A percentile compares a stretch with the other conserved stretches of the same genome.
These are phyloP conservation scores for Dothideomycetes sp. DNA, from an alignment of 2,329 filamentous ascomycete species.

Conservation along the genomic window DNA sequence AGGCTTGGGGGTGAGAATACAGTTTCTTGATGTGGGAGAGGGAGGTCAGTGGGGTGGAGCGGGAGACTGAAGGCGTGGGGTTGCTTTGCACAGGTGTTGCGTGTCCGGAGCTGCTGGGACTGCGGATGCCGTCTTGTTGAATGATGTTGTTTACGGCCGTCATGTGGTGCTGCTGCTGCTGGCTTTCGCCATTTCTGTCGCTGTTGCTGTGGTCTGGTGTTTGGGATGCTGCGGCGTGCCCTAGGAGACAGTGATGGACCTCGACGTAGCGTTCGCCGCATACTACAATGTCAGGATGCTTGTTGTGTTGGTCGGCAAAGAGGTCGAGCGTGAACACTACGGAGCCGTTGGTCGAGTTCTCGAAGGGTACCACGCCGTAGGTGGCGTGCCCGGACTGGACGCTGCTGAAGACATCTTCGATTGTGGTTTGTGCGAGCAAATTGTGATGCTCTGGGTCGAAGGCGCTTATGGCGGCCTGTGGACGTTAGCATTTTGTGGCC, in stretches of 20 bases:
- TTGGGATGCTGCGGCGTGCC: slow-evolving; percentile 23
- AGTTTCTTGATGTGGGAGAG: slow-evolving; percentile 59
- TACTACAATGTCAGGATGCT: slow-evolving; percentile 60
- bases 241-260: slow-evolving; percentile 80
- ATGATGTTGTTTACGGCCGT: neutral
- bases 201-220: slow-evolving; percentile 1
- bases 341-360: slow-evolving; percentile 90
- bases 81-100: slow-evolving; percentile 37
- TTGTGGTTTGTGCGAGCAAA: slow-evolving; percentile 32
- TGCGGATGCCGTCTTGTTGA: slow-evolving; percentile 11
- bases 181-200: too few relatives aligned
- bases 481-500: slow-evolving; percentile 7
- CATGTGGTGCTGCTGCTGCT: slow-evolving; percentile 1
- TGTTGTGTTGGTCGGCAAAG: slow-evolving; percentile 60
- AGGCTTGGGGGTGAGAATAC: slow-evolving; percentile 92
- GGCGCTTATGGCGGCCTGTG: slow-evolving; percentile 39
- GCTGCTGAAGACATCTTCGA: slow-evolving; percentile 63
- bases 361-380: slow-evolving; percentile 82
- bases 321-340: slow-evolving; percentile 86
- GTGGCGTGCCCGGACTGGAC: slow-evolving; percentile 56
- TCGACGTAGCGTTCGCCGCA: slow-evolving; percentile 76
- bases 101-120: slow-evolving; percentile 29
- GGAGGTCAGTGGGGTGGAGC: slow-evolving; percentile 36
- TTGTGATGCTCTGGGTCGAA: slow-evolving; percentile 10
- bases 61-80: slow-evolving; percentile 4